Conservation (phyloP, 306 rosid genomes). For the Mucuna pruriens region DNA sequence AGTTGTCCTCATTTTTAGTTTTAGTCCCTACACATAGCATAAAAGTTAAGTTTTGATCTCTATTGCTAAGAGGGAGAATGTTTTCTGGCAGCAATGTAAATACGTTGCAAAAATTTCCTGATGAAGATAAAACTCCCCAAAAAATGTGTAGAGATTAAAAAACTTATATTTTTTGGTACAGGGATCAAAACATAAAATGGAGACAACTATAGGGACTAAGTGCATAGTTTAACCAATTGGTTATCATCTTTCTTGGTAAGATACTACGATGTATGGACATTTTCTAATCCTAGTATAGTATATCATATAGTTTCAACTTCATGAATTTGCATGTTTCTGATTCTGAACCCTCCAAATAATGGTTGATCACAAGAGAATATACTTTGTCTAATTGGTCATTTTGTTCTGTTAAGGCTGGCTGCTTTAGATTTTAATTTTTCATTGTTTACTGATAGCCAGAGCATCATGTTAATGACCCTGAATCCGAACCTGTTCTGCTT, state of each 20-base stretch:
- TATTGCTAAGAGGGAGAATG: too few relatives aligned
- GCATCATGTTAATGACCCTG: slow-evolving; percentile 66
- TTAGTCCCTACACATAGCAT: too few relatives aligned
- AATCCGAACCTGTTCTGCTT: slow-evolving; percentile 75
- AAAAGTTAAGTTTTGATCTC: too few relatives aligned
- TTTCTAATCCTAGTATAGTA: slow-evolving; percentile 8
- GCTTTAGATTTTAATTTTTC: slow-evolving; percentile 52
- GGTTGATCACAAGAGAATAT: neutral
- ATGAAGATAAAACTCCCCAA: too few relatives aligned
- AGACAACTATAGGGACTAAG: too few relatives aligned
- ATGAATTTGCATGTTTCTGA: slow-evolving; percentile 1
- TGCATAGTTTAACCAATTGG: too few relatives aligned
- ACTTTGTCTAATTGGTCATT: slow-evolving; percentile 3
- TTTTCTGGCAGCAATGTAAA: too few relatives aligned
- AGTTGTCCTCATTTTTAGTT: too few relatives aligned
- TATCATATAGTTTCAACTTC: slow-evolving; percentile 4
- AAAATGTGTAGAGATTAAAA: too few relatives aligned
- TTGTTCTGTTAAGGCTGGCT: slow-evolving; percentile 27
- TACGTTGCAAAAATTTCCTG: too few relatives aligned
- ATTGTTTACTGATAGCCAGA: slow-evolving; percentile 84
- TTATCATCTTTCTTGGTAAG: neutral
- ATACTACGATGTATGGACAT: neutral
- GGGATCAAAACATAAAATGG: too few relatives aligned
- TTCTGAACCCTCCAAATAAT: slow-evolving; percentile 8
- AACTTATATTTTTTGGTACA: too few relatives aligned